Base-by-base conservation (phyloP, 495 filamentous ascomycete species). In the Penicillium canariense region DNA sequence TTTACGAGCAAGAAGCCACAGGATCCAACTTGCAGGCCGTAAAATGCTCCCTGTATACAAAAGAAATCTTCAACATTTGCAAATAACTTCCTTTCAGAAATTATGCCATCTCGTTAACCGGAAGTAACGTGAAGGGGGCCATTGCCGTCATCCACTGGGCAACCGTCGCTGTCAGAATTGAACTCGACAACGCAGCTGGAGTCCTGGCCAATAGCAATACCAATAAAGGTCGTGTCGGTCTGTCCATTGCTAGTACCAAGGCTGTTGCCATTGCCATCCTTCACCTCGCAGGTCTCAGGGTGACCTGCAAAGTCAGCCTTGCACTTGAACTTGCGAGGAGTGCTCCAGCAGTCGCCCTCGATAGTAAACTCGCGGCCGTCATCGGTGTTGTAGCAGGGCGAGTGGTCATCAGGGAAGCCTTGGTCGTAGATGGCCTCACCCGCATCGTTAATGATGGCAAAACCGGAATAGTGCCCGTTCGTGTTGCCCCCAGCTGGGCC, bases 271-370 rank as follows among this genome's bases (percentile, higher is more conserved):
- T 61, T 25, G 1, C 51, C 51, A 22, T 62, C 59, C 35, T 58
- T 54, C 1, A 62, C 59, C 34, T 57, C 59, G 27, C 59, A 62
- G 42, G 32, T 52, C 4, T 62, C 51, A 52, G 59, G 55, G 31
- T 58, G 59, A 8, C 59, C 59, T 9, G 1, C 59, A 11, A 62
- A 62, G 18, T 62, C 51, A 15, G 51, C 17, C 36, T 44, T 36
- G 48, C 59, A 62, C 25, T 58, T 40, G 48, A 62, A 62, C 14
- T 42, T 58, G 51, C 59, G 59, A 1, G 59, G 55, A n/a, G 42
- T 48, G 23, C 27, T 38, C 59, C 59, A 62, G 42, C 59, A 62
- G 36, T 58, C 59, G 6, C 59, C 59, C 48, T 62, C 59, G n/a
- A 62, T 62, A 17, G 59, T 62, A 22, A 58, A 62, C 20, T 53